Conservation (phyloP, 768 basidiomycete species). For the Hygrocybe coccinea region DNA sequence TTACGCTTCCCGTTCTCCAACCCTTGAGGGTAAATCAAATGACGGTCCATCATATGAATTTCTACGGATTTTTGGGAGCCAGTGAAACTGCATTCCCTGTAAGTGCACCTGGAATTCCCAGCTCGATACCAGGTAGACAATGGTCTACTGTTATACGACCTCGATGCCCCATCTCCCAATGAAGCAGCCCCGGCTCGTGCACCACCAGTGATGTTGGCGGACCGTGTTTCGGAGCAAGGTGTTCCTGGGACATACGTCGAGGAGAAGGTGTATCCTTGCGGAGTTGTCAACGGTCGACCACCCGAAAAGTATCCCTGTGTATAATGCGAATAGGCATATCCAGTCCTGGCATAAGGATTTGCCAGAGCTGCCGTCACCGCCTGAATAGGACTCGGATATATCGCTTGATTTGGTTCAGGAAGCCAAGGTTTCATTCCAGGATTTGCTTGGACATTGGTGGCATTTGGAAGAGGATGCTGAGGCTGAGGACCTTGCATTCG, state of each 20-base stretch:
- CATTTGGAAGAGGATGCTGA: too few relatives aligned
- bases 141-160: constrained; percentile 1
- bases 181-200: neutral
- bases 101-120: constrained; percentile 56
- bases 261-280: constrained; percentile 37
- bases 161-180: neutral
- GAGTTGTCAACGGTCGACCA: constrained; percentile 19
- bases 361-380: neutral
- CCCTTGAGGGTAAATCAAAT: constrained; percentile 73
- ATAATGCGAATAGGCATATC: constrained; percentile 46
- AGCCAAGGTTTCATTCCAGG: too few relatives aligned
- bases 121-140: constrained; percentile 53
- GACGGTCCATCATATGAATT: constrained; percentile 86
- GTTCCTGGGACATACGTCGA: constrained; percentile 31
- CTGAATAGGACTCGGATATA: neutral
- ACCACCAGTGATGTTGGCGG: neutral
- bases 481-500: too few relatives aligned
- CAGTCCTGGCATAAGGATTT: neutral
- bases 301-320: constrained; percentile 44
- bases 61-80: constrained; percentile 71
- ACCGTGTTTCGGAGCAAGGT: neutral
- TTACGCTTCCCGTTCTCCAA: constrained; percentile 56
- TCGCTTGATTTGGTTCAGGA: too few relatives aligned
- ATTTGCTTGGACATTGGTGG: too few relatives aligned
- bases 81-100: constrained; percentile 60